Base-by-base conservation (phyloP, 495 filamentous ascomycete species). In the Trichoderma asperelloides region DNA sequence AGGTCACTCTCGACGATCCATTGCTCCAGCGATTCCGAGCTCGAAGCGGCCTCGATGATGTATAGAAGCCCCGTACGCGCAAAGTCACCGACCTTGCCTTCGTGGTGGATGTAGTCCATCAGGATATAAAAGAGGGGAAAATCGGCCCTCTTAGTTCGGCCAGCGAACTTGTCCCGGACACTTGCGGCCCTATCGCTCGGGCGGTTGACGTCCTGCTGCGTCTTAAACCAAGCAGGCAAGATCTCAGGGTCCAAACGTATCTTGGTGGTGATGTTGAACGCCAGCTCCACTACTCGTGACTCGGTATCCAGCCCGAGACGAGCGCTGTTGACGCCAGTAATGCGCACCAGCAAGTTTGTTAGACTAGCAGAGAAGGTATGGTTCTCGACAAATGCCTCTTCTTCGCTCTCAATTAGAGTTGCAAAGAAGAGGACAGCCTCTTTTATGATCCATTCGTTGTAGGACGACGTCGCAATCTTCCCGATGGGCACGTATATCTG, bases 1-100 rank as follows among this genome's bases (percentile, higher is more conserved):
- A 99, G 82, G 74, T 99, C 96, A 74, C 94, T 97, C 73, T 96
- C 92, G 62, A 98, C 91, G 62, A 99, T 87, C 95, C 95, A 99
- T 71, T 90, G 89, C 77, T 98, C 96, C 63, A 99, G 75, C 49
- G 85, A 82, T 40, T 87, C 83, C 0, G 92, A 96, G 65, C 86
- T 88, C 2, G 91, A 93, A 2, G 94, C 92, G 2, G 91, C 90
- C 76, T 98, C 95, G 69, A 98, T 96, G 67, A 99, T 88, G 74
- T 99, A 98, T 9, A 99, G 84, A 63, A 99, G 77, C 0, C 95
- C 95, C 0, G 94, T 99, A 63, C 95, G 84, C n/a, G 96, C 94
- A 79, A 99, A 99, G 75, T 99, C 95, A 27, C 95, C 95, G 23
- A 93, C 88, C 40, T 91, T 87, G 60, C 93, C 93, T 67, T 96